Conservation (phyloP, 1,284 basidiomycete genomes). For the Malassezia sp. region DNA sequence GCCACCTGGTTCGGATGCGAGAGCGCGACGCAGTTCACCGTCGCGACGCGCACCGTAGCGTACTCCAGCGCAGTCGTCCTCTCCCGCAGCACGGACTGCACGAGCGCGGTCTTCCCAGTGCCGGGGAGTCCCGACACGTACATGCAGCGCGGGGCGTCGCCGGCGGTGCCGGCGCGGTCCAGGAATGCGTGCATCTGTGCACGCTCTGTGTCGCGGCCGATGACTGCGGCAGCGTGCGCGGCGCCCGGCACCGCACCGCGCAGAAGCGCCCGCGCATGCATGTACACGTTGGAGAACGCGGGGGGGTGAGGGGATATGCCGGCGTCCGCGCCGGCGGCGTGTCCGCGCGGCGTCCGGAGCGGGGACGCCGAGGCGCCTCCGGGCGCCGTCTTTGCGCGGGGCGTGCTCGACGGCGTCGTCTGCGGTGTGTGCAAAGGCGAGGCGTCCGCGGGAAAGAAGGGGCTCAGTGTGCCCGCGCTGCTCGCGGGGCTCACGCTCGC, state of each 20-base stretch:
- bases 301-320: no score
- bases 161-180: conserved; percentile 14
- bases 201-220: conserved; percentile 43
- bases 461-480: no score
- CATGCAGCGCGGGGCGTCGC: conserved; percentile 28
- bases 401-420: no score
- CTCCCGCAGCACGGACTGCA: conserved; percentile 43
- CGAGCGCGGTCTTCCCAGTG: conserved; percentile 49
- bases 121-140: conserved; percentile 50
- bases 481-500: no score
- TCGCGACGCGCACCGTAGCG: conserved; percentile 9
- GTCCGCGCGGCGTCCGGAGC: no score
- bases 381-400: no score
- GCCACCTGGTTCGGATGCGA: conserved; percentile 37
- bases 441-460: no score
- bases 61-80: conserved; percentile 14
- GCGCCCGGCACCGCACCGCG: no score
- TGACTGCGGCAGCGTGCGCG: conserved; percentile 21
- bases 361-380: no score
- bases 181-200: conserved; percentile 38
- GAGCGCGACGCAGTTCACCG: conserved; percentile 48
- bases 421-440: no score
- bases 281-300: conserved; percentile 32
- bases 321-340: no score
- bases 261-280: conserved; percentile 45